Base-by-base conservation (phyloP, 2,329 filamentous ascomycete species). In the Trichophyton verrucosum region DNA sequence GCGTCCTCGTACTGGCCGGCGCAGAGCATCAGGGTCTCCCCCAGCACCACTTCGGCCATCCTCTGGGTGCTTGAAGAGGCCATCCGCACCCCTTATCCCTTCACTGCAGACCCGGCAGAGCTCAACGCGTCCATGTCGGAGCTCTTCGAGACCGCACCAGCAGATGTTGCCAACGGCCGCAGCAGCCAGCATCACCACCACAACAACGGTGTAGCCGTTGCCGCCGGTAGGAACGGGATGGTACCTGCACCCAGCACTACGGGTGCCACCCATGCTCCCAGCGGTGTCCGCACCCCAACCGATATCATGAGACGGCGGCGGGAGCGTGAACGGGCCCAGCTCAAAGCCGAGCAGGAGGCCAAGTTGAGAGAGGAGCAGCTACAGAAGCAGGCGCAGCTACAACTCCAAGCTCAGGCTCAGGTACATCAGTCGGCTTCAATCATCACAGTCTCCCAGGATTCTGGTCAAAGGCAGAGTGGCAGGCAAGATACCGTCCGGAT, bases 41-140 rank as follows among this genome's bases (percentile, higher is more conserved):
- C 84, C 67, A 85, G 88, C 65, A 96, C 90, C 55, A 88, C 89
- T 65, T 89, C 88, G 73, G 92, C 94, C 42, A 91, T 99, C 71
- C 86, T 95, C 68, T 97, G 88, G 78, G 85, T 91, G 42, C 83
- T 97, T 61, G 91, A 97, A 78, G 90, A 95, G 77, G 90, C 89
- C 42, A 81, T 97, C 66, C 87, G 91, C 53, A 83, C 86, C 55
- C 91, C 92, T 1, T 82, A 90, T 66, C 79, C 84, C 57, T 95
- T 97, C 75, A 95, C 91, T 7, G 82, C 88, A 24, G 91, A 96
- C 74, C 77, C 86, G 67, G 81, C 86, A 63, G 94, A 99, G 80
- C 89, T 95, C 78, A 87, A 89, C 81, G 89, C 91, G 67, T 83
- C 84, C 69, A 97, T 99, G 91, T 88, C 91, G 67, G 91, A 96